Base-by-base conservation (phyloP, 148 eudicot genomes). In the Chenopodium quinoa region DNA sequence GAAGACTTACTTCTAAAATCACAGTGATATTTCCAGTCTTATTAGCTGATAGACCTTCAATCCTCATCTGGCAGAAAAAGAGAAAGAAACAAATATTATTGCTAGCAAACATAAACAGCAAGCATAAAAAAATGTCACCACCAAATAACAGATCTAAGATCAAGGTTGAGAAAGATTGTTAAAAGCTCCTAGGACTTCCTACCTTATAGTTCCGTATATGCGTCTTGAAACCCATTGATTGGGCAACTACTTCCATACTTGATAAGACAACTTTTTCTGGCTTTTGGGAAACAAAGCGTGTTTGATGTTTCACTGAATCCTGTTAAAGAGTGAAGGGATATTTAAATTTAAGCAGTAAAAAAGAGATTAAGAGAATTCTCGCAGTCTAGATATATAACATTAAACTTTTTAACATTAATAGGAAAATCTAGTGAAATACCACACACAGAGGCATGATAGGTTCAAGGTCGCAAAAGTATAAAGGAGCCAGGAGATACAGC, bases 211-310 rank as follows among this genome's bases (percentile, higher is more conserved):
- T 96, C n/a, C 98, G 92, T 20, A 96, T 96, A 75, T 93, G 97
- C 14, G 99, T 96, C 89, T 96, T 96, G 84, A 93, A 96, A 84
- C 99, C 97, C 99, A 96, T 93, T 79, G 99, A 96, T 77, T 96
- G 99, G 23, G 97, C 91, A 85, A 96, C 97, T 82, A 93, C 98
- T 91, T 96, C 98, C 95, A 93, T 93, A 80, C 90, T 93, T 2
- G 98, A 90, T 73, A 96, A 77, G 85, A 93, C 93, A 73, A 96
- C 93, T 80, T 87, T 93, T 46, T 94, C 97, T 44, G 99, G 98
- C 80, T 91, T 96, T 69, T 90, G 90, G 58, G 99, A 91, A 70
- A 93, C 88, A 86, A 96, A 96, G 31, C 98, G 94, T 3, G 98
- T 96, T 85, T 93, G 97, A 72, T 90, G 97, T 78, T 88, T 90